phyloP scores from a whole-genome alignment of 345 rosid genomes.

The Arabidopsis thaliana region TAIR10.1 NC_003074.8:8677001-8677500 shows the following conservation, averaged over 20 bases:
- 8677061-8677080: conserved; percentile 91
- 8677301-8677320: conserved; percentile 8
- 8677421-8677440: not conserved
- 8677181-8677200: conserved; percentile 55
- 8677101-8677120: conserved; percentile 57
- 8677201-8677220: conserved; percentile 6
- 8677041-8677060: conserved; percentile 89
- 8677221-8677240: conserved; percentile 1
- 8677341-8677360: not conserved
- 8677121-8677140: conserved; percentile 67
- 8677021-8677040: conserved; percentile 96
- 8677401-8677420: not conserved
- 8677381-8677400: not conserved
- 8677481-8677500: conserved; percentile 92
- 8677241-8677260: not conserved
- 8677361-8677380: not conserved
- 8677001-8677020: conserved; percentile 94
- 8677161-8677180: conserved; percentile 81
- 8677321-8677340: not conserved
- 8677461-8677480: conserved; percentile 51
- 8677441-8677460: not conserved
- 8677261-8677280: not conserved
- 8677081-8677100: conserved; percentile 76
- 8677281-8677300: not conserved
- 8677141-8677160: conserved; percentile 93